These are phyloP conservation scores for Nicotiana paniculata DNA, from an alignment of 257 asterid species.

Conservation along the genomic window DNA sequence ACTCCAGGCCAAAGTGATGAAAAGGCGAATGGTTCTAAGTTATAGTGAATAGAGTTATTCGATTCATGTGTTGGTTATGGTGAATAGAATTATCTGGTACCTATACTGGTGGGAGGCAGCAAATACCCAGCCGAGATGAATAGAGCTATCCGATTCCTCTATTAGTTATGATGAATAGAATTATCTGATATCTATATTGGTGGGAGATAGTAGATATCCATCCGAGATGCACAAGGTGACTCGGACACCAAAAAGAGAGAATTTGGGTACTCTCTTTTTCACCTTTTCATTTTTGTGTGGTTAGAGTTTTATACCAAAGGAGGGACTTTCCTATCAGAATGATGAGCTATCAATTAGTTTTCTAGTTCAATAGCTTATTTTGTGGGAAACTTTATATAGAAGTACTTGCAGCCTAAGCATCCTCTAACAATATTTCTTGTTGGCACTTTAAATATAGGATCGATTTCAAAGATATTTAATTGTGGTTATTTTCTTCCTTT, in stretches of 20 bases:
- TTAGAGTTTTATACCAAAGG: background rate
- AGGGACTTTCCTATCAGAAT: background rate
- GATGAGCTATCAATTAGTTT: background rate
- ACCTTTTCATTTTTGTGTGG: background rate
- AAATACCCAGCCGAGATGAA: too few relatives aligned
- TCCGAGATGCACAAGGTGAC: too few relatives aligned
- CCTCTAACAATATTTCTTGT: background rate
- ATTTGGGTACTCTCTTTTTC: background rate
- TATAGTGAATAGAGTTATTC: background rate
- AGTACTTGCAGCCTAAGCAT: constrained; percentile 4
- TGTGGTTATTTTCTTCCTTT: too few relatives aligned
- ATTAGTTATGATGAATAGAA: background rate
- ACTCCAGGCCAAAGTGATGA: too few relatives aligned
- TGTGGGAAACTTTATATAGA: background rate
- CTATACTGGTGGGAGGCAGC: too few relatives aligned
- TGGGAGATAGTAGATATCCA: background rate
- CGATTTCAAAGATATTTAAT: background rate
- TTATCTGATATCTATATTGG: background rate
- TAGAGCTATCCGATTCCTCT: background rate
- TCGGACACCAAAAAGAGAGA: too few relatives aligned
- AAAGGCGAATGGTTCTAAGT: background rate
- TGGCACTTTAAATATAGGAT: background rate
- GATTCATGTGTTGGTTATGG: too few relatives aligned
- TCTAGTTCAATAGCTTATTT: background rate
- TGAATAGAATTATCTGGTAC: background rate